Evolutionary conservation across 2,329 filamentous ascomycete species (phyloP), one percentile per base, ranked within the genome.

Genomic region (Ustulina deusta): DNA sequence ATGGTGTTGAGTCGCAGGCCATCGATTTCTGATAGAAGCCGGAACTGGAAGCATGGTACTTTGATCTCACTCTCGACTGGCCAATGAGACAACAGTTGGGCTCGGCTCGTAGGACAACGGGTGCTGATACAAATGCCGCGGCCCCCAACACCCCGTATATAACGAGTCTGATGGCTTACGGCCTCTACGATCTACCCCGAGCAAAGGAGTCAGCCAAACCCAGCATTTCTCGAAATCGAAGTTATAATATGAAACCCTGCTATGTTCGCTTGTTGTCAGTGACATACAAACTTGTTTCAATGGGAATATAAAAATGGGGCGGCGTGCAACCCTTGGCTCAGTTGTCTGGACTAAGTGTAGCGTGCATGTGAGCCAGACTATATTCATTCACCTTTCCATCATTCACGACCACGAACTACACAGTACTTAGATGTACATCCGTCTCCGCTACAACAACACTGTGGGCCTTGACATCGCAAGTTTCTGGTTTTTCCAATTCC

Each of bases 311-410:
- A 59, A 42, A 67, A 25, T 20, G 63, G 66, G 55, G 59, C 42
- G 20, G 48, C 61, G 55, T 69, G 62, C 38, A 54, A 59, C 63
- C 42, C 44, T 51, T 44, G 59, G 46, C 38, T 40, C 29, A 11
- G 51, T 6, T 59, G 54, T 32, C 38, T 46, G 42, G 44, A 51
- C 46, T 46, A 34, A 38, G n/a, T n/a, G 25, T 40, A 62, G 57
- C 34, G 20, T 36, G 51, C 51, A 40, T 48, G 11, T 63, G 44
- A 56, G 46, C 64, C 27, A 52, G 36, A 32, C 36, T 15, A 42
- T 4, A 32, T n/a, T 6, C 22, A 22, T 22, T 49, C 40, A 48
- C 55, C 55, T 58, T 46, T 40, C 27, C 48, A 29, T 34, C 52
- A 44, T 27, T 10, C 51, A 22, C 49, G 60, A 56, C 51, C 20